Conservation (phyloP, 139 green algal species). For the Pedinophyceae sp. region DNA sequence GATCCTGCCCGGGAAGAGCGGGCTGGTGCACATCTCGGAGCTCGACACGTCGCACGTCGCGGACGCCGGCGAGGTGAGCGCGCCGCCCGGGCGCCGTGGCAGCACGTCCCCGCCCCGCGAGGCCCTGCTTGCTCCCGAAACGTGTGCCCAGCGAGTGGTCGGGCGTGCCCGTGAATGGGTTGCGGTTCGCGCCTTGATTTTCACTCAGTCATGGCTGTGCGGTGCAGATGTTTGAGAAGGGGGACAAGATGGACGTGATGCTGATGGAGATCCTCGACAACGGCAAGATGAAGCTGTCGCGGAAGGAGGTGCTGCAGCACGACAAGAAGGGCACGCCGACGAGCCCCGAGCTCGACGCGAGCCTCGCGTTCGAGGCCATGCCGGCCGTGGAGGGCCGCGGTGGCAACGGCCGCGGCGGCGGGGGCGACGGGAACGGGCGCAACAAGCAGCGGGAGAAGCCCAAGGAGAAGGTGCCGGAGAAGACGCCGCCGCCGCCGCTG, state of each 20-base stretch:
- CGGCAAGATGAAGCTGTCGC: slow-evolving; percentile 33
- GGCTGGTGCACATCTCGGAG: slow-evolving; percentile 57
- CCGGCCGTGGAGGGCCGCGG: too few relatives aligned
- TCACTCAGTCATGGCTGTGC: background rate
- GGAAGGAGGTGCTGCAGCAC: slow-evolving; percentile 21
- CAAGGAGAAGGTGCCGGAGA: too few relatives aligned
- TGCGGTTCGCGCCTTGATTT: background rate
- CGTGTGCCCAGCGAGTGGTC: slow-evolving; percentile 2
- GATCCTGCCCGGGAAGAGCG: slow-evolving; percentile 34
- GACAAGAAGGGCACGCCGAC: too few relatives aligned
- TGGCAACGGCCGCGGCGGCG: too few relatives aligned
- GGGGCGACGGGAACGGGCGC: too few relatives aligned
- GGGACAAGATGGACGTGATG: slow-evolving; percentile 63
- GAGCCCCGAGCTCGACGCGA: too few relatives aligned
- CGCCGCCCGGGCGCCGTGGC: too few relatives aligned
- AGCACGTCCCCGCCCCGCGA: background rate
- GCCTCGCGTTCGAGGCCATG: too few relatives aligned
- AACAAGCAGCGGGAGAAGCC: too few relatives aligned
- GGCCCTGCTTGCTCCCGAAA: slow-evolving; percentile 2
- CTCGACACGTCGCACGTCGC: slow-evolving; percentile 15
- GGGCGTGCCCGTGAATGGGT: slow-evolving; percentile 3
- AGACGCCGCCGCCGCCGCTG: too few relatives aligned
- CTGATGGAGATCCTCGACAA: slow-evolving; percentile 26
- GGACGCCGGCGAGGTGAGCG: slow-evolving; percentile 1
- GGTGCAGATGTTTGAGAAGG: slow-evolving; percentile 22